Conservation (phyloP, 1,139 yeast genomes). For the Zhuliangozyma parablackwelliae region DNA sequence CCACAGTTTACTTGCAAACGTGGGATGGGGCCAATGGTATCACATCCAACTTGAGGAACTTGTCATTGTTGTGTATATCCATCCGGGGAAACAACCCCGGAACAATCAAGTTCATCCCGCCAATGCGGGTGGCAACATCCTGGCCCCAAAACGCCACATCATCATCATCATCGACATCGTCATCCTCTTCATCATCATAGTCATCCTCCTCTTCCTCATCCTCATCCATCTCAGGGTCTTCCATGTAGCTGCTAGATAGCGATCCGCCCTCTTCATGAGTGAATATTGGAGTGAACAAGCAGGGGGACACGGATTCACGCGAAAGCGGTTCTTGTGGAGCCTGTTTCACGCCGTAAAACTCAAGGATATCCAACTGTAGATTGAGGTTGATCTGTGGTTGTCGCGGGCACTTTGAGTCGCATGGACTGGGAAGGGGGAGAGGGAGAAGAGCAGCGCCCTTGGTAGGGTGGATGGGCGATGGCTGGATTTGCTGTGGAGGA, state of each 20-base stretch:
- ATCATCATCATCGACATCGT: constrained; percentile 1
- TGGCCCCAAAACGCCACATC: constrained; percentile 2
- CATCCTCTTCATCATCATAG: constrained; percentile 12
- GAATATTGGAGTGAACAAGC: constrained; percentile 1
- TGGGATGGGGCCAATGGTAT: constrained; percentile 31
- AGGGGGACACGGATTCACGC: constrained; percentile 1
- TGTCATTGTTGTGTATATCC: constrained; percentile 20
- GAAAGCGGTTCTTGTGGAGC: not conserved
- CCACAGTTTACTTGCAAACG: constrained; percentile 5
- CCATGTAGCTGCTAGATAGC: not conserved
- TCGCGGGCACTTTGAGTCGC: not conserved
- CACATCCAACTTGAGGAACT: constrained; percentile 22
- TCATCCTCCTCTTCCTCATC: constrained; percentile 11
- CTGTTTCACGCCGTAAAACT: constrained; percentile 7
- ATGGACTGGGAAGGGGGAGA: not conserved
- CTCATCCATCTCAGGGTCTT: constrained; percentile 3
- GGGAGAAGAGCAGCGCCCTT: not conserved
- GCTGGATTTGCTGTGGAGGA: not conserved
- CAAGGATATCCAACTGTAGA: constrained; percentile 9
- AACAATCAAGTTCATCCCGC: constrained; percentile 16
- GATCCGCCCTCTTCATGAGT: not conserved
- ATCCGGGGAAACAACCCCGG: constrained; percentile 40
- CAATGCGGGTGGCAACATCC: constrained; percentile 3
- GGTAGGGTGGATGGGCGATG: not conserved
- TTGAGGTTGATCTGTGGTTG: constrained; percentile 6